Evolutionary conservation across 1,284 basidiomycete genomes (phyloP), one percentile per base, ranked within the genome.

Genomic region (Cystobasidium slooffiae): DNA sequence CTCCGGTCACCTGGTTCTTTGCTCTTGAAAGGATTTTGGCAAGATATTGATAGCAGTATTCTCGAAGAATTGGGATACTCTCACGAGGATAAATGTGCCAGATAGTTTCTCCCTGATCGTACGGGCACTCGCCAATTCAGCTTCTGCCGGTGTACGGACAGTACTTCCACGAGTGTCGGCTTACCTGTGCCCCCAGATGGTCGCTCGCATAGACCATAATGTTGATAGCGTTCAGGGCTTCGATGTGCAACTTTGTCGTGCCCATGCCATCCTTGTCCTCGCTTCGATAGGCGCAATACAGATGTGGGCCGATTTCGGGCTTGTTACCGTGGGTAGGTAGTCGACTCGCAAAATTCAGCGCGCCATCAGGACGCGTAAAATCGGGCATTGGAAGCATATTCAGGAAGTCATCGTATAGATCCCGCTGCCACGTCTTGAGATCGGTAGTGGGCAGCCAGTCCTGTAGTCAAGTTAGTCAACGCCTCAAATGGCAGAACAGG

Each of bases 361-460:
- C 89, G 1, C 95, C 95, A 79, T 97, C 93, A 53, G 92, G 88
- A 44, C 93, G 86, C 18, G 94, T 92, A 80, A 91, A 94, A 80
- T 90, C 90, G 0, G 93, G 93, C 0, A 93, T 89, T 0, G 95
- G 95, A 0, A 97, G 88, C 0, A 89, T 89, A 16, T 86, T 83
- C 77, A 87, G 89, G 80, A 97, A 97, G 80, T 97, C 95, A 22
- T 90, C 86, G 80, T 89, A 97, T n/a, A 97, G 84, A 75, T 90
- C 89, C 0, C 94, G 94, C 79, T 94, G 94, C 5, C 88, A 87
- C 1, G 86, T 85, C 79, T 89, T 89, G 83, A 97, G 96, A 76
- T 95, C 93, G 2, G 88, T 86, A 1, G 90, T 89, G 0, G 91
- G 87, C 1, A 95, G 95, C 94, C 94, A 97, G 82, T 98, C 95